These are phyloP conservation scores for Paramecium biaurelia DNA, from an alignment of 73 alveolate species.

Conservation along the genomic window DNA sequence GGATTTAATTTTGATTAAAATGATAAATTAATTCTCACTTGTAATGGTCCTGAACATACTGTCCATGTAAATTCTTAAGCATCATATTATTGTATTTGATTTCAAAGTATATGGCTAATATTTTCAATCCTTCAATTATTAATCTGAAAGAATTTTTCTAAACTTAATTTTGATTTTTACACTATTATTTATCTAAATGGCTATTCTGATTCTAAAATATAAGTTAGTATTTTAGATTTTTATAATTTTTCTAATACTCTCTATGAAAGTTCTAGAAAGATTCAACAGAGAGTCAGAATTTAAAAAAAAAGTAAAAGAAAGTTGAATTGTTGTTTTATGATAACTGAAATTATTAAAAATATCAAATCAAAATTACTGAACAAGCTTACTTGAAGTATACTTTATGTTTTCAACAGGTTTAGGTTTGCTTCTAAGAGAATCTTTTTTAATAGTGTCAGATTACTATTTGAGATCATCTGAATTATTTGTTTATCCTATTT, in stretches of 20 bases:
- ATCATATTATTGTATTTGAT: neutral
- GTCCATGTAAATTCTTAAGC: neutral
- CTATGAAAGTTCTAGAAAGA: neutral
- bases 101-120: slow-evolving; percentile 32
- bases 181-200: too few species aligned
- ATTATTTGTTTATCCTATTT: neutral
- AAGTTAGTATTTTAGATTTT: too few species aligned
- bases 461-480: neutral
- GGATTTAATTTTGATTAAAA: neutral
- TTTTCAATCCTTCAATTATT: too few species aligned
- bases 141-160: too few species aligned
- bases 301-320: neutral
- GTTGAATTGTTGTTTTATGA: neutral
- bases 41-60: slow-evolving; percentile 24
- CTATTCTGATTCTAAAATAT: too few species aligned
- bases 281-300: neutral
- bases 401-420: neutral
- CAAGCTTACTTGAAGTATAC: neutral
- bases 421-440: neutral
- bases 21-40: neutral
- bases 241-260: too few species aligned
- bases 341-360: neutral
- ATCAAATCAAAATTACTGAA: neutral
- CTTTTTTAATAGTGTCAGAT: neutral
- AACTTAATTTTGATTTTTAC: too few species aligned